A percentile compares a stretch with the other conserved stretches of the same genome.
Conservation (phyloP, 225 moss, liverwort and hornwort genomes). For the Takakia lepidozioides region DNA sequence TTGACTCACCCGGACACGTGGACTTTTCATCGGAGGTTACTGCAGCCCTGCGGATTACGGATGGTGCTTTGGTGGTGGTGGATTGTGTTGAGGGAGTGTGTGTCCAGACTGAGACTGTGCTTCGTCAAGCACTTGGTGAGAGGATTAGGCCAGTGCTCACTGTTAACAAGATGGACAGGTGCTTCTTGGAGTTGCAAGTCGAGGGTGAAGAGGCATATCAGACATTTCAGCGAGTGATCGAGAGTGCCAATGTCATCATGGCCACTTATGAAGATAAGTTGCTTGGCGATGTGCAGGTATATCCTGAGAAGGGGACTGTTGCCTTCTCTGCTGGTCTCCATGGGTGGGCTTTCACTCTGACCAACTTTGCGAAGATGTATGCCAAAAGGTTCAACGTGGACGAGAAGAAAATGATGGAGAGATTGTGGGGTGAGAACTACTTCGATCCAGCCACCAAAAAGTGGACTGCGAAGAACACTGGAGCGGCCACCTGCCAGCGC, state of each 20-base stretch:
- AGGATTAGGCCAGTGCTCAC: conserved; percentile 42
- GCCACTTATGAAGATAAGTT: conserved; percentile 22
- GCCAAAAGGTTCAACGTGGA: conserved; percentile 12
- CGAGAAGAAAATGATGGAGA: conserved; percentile 27
- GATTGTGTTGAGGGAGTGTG: conserved; percentile 36
- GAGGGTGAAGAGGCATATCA: conserved; percentile 28
- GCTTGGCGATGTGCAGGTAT: conserved; percentile 21
- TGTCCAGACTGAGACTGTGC: conserved; percentile 32
- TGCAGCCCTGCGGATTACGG: conserved; percentile 39
- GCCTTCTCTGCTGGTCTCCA: conserved; percentile 21
- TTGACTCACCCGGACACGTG: conserved; percentile 38
- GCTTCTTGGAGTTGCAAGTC: conserved; percentile 30
- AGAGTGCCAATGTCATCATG: conserved; percentile 26
- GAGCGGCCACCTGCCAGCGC: conserved; percentile 10
- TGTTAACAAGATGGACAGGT: conserved; percentile 36
- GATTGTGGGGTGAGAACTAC: conserved; percentile 24
- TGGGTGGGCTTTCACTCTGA: conserved; percentile 27
- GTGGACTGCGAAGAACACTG: conserved; percentile 12
- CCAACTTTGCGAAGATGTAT: conserved; percentile 20
- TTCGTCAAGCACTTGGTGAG: conserved; percentile 40
- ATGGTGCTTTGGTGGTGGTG: conserved; percentile 34
- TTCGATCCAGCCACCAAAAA: conserved; percentile 18
- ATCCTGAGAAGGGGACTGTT: conserved; percentile 19
- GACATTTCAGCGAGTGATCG: conserved; percentile 22
- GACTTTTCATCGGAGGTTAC: conserved; percentile 58